A percentile compares a stretch with the other conserved stretches of the same genome.
Conservation (phyloP, 192 early-diverging fungal genomes). For the Nowakowskiella sp. region DNA sequence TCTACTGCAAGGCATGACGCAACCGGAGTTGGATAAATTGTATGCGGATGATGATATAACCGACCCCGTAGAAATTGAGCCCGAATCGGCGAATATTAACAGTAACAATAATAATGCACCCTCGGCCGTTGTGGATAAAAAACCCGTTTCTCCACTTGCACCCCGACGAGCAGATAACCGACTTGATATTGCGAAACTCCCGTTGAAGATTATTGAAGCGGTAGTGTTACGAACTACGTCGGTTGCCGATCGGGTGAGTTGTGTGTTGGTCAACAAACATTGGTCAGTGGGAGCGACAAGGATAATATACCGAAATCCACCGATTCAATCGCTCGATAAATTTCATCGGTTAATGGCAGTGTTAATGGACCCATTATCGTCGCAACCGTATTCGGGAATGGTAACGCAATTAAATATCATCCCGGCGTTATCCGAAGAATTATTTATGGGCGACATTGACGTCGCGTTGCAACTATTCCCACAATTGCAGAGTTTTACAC, state of each 20-base stretch:
- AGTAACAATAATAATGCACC: no score
- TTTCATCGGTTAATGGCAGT: conserved; percentile 15
- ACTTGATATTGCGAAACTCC: not conserved
- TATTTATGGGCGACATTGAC: conserved; percentile 35
- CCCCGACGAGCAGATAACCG: no score
- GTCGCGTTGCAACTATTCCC: conserved; percentile 26
- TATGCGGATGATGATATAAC: no score
- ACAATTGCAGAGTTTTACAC: conserved; percentile 4
- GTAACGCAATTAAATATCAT: no score
- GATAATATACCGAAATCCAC: conserved; percentile 11
- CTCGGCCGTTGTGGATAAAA: no score
- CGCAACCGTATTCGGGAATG: conserved; percentile 4
- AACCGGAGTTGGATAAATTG: no score
- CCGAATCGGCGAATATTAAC: no score
- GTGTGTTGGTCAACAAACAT: not conserved
- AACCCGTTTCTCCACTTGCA: no score
- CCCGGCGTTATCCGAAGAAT: conserved; percentile 4
- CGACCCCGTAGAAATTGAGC: no score
- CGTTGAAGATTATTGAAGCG: not conserved
- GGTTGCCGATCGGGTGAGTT: not conserved
- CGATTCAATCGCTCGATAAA: conserved; percentile 4
- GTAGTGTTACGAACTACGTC: not conserved
- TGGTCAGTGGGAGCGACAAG: not conserved
- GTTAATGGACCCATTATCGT: conserved; percentile 8
- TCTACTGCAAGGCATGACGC: no score